Base-by-base conservation (phyloP, 306 rosid genomes). In the Sicyos baderoa region DNA sequence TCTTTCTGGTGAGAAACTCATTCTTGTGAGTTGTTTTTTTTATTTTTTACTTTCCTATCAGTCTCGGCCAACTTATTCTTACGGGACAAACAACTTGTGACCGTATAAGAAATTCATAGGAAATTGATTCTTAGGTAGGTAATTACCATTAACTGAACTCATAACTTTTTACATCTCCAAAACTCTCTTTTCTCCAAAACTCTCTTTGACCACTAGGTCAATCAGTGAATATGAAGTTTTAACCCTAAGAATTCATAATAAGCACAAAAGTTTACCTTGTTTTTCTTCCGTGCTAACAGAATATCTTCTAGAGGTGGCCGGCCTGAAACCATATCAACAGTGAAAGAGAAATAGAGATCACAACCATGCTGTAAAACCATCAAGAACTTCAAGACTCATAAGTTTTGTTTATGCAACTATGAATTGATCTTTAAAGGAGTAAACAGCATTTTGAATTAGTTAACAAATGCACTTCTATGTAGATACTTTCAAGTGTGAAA, bases 251-350 rank as follows among this genome's bases (percentile, higher is more conserved):
- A 37, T 2, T 70, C 45, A n/a, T 52, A 56, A 1, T 16, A 47
- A 54, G 40, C 18, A 64, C 13, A 42, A 1, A 17, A 66, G 48
- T 60, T 13, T 77, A 88, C 97, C 98, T 93, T 75, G 75, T 23
- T 93, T 77, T 81, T 84, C 76, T 67, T 81, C 59, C 91, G 86
- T 42, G 79, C 77, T 59, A 82, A 84, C 77, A 93, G 60, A 79
- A 93, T 82, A 73, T 90, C 88, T 74, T 86, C 91, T 1, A 93
- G 74, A 21, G 99, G 84, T 0, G 87, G 94, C 49, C 97, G 85
- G 49, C 99, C 99, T 93, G 79, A 72, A 72, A 75, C 49, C 77
- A 74, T 53, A 71, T 29, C 8, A 16, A 16, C 3, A 44, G 19
- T 14, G 40, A 49, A 4, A 22, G 13, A 18, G 0, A 63, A 37